These are phyloP conservation scores for Wickerhamomyces tratensis DNA, from an alignment of 805 yeast species.

Conservation along the genomic window DNA sequence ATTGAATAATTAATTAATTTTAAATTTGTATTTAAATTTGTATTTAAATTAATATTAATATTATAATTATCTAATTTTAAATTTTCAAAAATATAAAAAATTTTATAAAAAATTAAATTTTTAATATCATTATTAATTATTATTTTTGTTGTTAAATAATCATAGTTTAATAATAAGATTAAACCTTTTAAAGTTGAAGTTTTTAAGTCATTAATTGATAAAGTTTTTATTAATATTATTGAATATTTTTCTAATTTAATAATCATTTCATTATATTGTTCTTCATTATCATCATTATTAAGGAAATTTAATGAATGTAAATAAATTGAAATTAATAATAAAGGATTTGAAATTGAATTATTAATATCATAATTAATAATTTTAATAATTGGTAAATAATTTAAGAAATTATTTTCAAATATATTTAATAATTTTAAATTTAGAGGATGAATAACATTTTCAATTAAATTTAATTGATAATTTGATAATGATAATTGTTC, in stretches of 20 bases:
- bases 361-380: too few species aligned
- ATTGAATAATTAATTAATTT: constrained; percentile 17
- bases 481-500: constrained; percentile 16
- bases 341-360: constrained; percentile 11
- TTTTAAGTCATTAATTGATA: constrained; percentile 4
- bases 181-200: constrained; percentile 31
- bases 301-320: constrained; percentile 16
- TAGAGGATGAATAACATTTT: constrained; percentile 15
- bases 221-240: too few species aligned
- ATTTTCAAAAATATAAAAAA: neutral
- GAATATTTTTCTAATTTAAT: constrained; percentile 16
- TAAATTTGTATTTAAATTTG: constrained; percentile 5
- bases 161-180: constrained; percentile 21
- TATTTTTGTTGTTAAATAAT: neutral
- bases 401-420: constrained; percentile 18
- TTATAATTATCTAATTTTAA: too few species aligned
- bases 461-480: constrained; percentile 20
- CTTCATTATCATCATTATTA: neutral
- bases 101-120: constrained; percentile 1
- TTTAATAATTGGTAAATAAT: constrained; percentile 15
- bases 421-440: constrained; percentile 13
- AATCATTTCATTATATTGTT: constrained; percentile 11
- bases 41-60: neutral
- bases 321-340: constrained; percentile 17
- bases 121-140: constrained; percentile 2